Evolutionary conservation across 768 basidiomycete species (phyloP), one percentile per base, ranked within the genome.

Genomic region (Auricularia sp.): DNA sequence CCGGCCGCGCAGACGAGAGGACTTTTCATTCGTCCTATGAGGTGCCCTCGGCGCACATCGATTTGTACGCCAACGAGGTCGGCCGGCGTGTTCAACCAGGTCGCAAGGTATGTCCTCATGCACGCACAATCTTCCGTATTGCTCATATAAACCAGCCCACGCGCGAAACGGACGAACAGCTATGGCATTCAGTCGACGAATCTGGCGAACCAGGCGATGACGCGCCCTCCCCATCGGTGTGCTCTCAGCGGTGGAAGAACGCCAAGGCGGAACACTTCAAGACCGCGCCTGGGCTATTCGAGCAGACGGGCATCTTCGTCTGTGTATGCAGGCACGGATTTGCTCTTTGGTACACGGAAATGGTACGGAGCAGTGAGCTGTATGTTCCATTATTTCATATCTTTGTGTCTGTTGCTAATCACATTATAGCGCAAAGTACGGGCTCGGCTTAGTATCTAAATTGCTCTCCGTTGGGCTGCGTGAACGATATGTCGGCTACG

Each of bases 341-440:
- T 5, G 62, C 54, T 5, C 36, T 54, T 10, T 63, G 42, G 21
- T 63, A 21, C 8, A 47, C 42, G 14, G 62, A 63, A 35, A 63
- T 63, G 62, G n/a, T 53, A 8, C 36, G 39, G 21, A 53, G 83
- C 84, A 83, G 83, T 80, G 78, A 42, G 70, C 66, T 72, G 83
- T 83, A 69, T 74, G 82, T 81, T 5, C 7, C 44, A 12, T 47
- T 44, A 61, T 47, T 33, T 47, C 3, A 23, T 23, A 21, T 14
- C 34, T 3, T 29, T 6, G 16, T 3, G 3, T 21, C 16, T 23
- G 3, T 47, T 5, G 21, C 12, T 53, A 18, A 53, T 21, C 6
- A 21, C 14, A 33, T 5, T 35, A 51, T 21, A 63, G 62, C 36
- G 62, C 62, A 3, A 63, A 63, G 21, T 63, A 63, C 33, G n/a